These are phyloP conservation scores for Homolaphlyctis polyrhiza DNA, from an alignment of 371 early-diverging fungal species.

Conservation along the genomic window DNA sequence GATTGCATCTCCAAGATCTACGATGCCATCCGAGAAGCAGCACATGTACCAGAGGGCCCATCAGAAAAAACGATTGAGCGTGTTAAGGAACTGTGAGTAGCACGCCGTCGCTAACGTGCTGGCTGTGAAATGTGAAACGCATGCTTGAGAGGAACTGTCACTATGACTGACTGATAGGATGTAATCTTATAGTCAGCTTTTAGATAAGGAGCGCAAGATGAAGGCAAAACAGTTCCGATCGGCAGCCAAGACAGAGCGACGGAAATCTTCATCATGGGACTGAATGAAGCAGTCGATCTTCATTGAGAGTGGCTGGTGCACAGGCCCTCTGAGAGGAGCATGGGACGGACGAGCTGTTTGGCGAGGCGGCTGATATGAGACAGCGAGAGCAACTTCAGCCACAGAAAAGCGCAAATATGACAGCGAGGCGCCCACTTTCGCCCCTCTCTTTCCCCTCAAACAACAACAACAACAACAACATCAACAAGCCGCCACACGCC, in stretches of 20 bases:
- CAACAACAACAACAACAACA: too few species aligned
- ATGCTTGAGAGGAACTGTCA: not conserved
- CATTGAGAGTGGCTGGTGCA: too few species aligned
- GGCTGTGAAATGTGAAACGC: slow-evolving; percentile 2
- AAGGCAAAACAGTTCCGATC: slow-evolving; percentile 50
- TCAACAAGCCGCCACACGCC: too few species aligned
- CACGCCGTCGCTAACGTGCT: too few species aligned
- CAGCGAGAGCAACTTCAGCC: not conserved
- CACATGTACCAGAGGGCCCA: slow-evolving; percentile 66
- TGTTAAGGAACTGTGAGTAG: slow-evolving; percentile 62
- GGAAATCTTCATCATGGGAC: slow-evolving; percentile 31
- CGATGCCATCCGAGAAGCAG: slow-evolving; percentile 57
- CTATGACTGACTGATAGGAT: not conserved
- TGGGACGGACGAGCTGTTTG: not conserved
- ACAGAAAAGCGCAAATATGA: not conserved
- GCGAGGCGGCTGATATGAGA: not conserved
- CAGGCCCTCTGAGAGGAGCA: not conserved
- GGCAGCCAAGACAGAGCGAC: slow-evolving; percentile 46
- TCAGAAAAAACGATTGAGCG: slow-evolving; percentile 56
- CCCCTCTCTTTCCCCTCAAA: too few species aligned
- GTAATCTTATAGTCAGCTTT: slow-evolving; percentile 29
- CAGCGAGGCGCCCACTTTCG: not conserved
- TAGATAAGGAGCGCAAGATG: slow-evolving; percentile 44
- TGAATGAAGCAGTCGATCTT: too few species aligned
- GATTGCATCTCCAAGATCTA: slow-evolving; percentile 75